Evolutionary conservation across 148 eudicot genomes (phyloP), one percentile per base, ranked within the genome.

Genomic region (Amaranthus cruentus): DNA sequence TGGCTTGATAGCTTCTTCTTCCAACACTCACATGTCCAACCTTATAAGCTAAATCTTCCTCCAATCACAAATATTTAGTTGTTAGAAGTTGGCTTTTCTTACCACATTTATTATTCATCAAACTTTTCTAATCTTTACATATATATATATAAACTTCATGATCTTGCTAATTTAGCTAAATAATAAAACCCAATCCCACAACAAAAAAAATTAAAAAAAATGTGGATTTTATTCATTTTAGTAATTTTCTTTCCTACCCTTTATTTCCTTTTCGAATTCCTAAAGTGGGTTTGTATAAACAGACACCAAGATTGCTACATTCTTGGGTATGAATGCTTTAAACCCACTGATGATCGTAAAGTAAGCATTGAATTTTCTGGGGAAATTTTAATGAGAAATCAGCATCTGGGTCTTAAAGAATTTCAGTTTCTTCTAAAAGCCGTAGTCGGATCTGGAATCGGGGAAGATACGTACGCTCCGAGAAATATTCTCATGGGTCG

Each of bases 401-500:
- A 84, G 14, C 75, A 83, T 50, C 78, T 91, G 43, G 88, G 93
- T 61, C 81, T 87, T 61, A 76, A 79, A 21, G 93, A 91, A 79
- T 86, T 83, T 84, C 83, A 83, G 77, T 91, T 91, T 76, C 87
- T 89, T 70, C 77, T 91, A 7, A 86, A 82, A 54, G 88, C 93
- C 68, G 72, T 85, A 3, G 93, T 91, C 3, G 85, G 81, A 69
- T 83, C 97, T 0, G 96, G 93, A 59, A 76, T 91, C 7, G 93
- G 97, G 7, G 97, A 91, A 62, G 76, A 82, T 4, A 91, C 91
- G 2, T 91, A 91, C 76, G 91, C 75, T 59, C 97, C 97, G 2
- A 76, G 79, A 8, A 89, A 79, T 75, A 81, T 89, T 7, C 80
- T 91, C 42, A 47, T 70, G 3, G 93, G 87, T 67, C 85, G 86